These are phyloP conservation scores for Amniculicola lignicola DNA, from an alignment of 495 filamentous ascomycete genomes.

Conservation along the genomic window DNA sequence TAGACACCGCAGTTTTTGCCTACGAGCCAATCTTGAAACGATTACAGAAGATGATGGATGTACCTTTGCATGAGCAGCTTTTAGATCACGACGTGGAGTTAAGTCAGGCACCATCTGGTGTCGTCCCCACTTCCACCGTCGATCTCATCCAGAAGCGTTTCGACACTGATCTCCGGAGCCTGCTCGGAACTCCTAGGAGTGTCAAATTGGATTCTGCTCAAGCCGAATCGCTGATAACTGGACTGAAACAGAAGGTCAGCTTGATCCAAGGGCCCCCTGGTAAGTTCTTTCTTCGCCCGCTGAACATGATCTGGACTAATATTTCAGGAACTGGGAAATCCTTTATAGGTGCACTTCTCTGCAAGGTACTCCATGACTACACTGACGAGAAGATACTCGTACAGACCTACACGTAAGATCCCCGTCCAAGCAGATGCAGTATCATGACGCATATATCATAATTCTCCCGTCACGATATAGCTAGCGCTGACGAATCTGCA, in stretches of 20 bases:
- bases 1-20: conserved; percentile 66
- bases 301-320: conserved; percentile 35
- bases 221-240: conserved; percentile 52
- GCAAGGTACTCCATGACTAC: conserved; percentile 55
- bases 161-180: conserved; percentile 34
- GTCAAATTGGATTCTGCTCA: conserved; percentile 62
- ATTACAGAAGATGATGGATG: conserved; percentile 54
- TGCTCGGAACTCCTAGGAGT: conserved; percentile 32
- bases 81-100: conserved; percentile 41
- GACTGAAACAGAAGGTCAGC: conserved; percentile 55
- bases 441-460: too few relatives aligned
- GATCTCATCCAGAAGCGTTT: conserved; percentile 23
- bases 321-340: conserved; percentile 64
- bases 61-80: conserved; percentile 54
- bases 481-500: too few relatives aligned
- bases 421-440: too few relatives aligned
- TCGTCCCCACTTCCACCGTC: conserved; percentile 34
- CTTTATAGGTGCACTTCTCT: conserved; percentile 67
- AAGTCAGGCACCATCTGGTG: conserved; percentile 21
- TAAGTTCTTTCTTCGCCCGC: conserved; percentile 38
- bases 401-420: conserved; percentile 57
- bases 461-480: too few relatives aligned
- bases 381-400: conserved; percentile 58
- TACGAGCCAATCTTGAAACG: conserved; percentile 66
- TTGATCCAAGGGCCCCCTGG: conserved; percentile 76